Evolutionary conservation across 805 yeast genomes (phyloP), one percentile per base, ranked within the genome.

Genomic region (Wickerhamomyces subpelliculosus): DNA sequence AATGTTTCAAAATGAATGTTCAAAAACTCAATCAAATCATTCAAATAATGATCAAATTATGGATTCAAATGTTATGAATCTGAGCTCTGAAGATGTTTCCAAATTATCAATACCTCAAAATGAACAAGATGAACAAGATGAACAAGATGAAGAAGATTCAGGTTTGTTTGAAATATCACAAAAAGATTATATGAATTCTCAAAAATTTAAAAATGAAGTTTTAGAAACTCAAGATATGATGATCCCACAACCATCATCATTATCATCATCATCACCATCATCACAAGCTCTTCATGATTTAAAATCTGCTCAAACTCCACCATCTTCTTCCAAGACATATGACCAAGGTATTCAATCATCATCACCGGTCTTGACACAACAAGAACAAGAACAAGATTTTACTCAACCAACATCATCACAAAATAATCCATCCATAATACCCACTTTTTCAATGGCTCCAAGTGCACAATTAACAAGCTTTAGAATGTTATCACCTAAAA

Each of bases 391-490:
- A n/a, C n/a, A n/a, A n/a, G n/a, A n/a, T n/a, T n/a, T n/a, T n/a
- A 29, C 23, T 4, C 32, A 29, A 13, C 32, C 32, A 18, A 29
- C 32, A 4, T 29, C 32, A 14, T 29, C 32, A n/a, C 32, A 29
- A 29, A n/a, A n/a, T n/a, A n/a, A n/a, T n/a, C 22, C 22, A 13
- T 12, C 29, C 29, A 16, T 7, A 16, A 16, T 11, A 10, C 5
- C 18, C 29, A 3, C 17, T 7, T 19, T 19, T 14, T 25, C 34
- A 12, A 20, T 34, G 24, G 34, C 38, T 1, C 44, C 49, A 8
- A 48, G 54, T 41, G 55, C 55, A 2, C 55, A 52, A 24, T 33
- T 47, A 8, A 52, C 54, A 4, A 50, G 55, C n/a, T 50, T 52
- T 32, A 42, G 54, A 30, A 23, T 52, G 37, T 40, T 43, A 25